These are phyloP conservation scores for Mycena galericulata DNA, from an alignment of 768 basidiomycete genomes.

Conservation along the genomic window DNA sequence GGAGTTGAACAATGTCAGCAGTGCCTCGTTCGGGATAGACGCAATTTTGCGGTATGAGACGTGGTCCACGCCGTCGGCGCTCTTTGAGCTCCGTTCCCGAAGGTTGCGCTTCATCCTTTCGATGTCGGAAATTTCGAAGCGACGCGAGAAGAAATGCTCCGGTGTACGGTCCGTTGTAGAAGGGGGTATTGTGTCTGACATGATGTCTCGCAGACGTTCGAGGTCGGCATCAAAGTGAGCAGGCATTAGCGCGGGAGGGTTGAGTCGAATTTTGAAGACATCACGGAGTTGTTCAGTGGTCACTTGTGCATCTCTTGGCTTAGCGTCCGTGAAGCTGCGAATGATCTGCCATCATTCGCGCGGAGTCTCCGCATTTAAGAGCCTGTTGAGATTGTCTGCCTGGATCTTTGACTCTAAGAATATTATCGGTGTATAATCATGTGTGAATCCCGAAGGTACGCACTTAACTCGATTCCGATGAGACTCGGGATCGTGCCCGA, in stretches of 20 bases:
- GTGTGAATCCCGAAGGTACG: no score
- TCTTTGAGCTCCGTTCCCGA: conserved; percentile 2
- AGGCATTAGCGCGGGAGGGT: conserved; percentile 3
- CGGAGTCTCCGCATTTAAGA: no score
- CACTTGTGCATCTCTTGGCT: background rate
- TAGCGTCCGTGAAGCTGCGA: background rate
- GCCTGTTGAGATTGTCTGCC: no score
- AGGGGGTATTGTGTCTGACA: background rate
- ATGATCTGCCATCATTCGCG: no score
- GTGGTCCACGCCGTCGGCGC: conserved; percentile 1
- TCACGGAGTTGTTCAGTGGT: background rate
- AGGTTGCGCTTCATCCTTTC: conserved; percentile 5
- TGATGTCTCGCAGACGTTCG: background rate
- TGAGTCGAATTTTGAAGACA: conserved; percentile 4
- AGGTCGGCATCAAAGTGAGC: conserved; percentile 7
- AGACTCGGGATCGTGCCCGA: no score
- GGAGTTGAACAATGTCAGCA: conserved; percentile 15
- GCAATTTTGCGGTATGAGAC: no score
- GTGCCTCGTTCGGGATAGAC: conserved; percentile 15
- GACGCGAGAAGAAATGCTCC: conserved; percentile 1
- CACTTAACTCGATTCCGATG: no score
- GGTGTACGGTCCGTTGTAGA: conserved; percentile 2
- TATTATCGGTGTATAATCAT: no score
- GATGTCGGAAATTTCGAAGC: background rate
- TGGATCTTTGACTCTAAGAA: no score